Base-by-base conservation (phyloP, 345 rosid genomes). In the Leavenworthia alabamica region DNA sequence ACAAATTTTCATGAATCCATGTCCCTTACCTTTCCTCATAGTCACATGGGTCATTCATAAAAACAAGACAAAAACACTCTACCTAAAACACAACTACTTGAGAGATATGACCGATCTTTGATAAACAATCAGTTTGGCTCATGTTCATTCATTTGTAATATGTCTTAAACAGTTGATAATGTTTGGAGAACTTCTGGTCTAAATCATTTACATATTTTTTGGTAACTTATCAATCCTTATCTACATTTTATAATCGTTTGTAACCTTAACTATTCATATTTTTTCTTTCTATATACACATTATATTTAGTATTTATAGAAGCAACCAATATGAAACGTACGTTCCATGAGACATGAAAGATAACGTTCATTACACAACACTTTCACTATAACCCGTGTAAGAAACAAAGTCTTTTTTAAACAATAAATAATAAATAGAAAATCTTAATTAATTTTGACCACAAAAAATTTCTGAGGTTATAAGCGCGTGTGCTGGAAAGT, bases 401-500 rank as follows among this genome's bases (percentile, higher is more conserved):
- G 40, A 45, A 56, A 24, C 14, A 44, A 42, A 63, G 5, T 10
- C 13, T n/a, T 58, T 16, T 17, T 22, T 15, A 2, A 15, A 33
- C 17, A 43, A 33, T 5, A 42, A 43, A 33, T 5, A 42, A 23
- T 40, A 48, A 28, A 50, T 6, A 36, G 1, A 24, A 61, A 37
- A 51, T 40, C 3, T 37, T 27, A 19, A 29, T 65, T 54, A 33
- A 48, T 22, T 45, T 19, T 23, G 16, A 60, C 75, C 75, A 71
- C 70, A 71, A 24, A 63, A 41, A 16, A 7, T 0, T 42, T 64
- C 4, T 51, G 66, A 58, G 75, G 75, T 10, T 11, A 35, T 1
- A 59, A 61, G 73, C 68, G 66, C 72, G 64, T 70, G 60, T 11
- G 29, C 45, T 56, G 33, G 73, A 59, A 68, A 50, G 58, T 77